These are phyloP conservation scores for Hylodesmum podocarpum DNA, from an alignment of 306 rosid species.

Conservation along the genomic window DNA sequence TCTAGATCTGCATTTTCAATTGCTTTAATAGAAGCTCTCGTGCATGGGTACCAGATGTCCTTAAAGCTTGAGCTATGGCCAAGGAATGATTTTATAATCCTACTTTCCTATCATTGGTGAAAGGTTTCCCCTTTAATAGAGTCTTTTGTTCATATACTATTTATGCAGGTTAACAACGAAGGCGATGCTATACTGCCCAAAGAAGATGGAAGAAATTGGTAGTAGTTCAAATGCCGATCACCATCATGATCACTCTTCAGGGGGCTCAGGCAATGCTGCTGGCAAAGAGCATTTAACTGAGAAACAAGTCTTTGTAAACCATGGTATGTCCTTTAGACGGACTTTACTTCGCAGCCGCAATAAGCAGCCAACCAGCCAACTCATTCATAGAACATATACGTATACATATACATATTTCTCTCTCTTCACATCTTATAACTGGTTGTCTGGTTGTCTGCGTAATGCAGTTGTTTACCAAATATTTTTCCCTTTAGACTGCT, in stretches of 20 bases:
- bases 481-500: not conserved
- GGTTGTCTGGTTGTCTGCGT: too few species aligned
- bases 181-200: not conserved
- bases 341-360: too few species aligned
- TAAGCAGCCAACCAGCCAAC: too few species aligned
- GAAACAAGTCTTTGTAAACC: not conserved
- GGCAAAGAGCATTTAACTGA: not conserved
- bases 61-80: not conserved
- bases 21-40: conserved; percentile 9
- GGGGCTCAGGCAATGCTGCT: not conserved
- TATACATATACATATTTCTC: too few species aligned
- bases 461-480: too few species aligned
- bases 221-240: not conserved
- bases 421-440: too few species aligned
- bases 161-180: not conserved
- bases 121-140: not conserved
- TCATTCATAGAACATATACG: too few species aligned
- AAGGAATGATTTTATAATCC: not conserved
- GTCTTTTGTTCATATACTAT: conserved; percentile 13
- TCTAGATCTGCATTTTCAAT: not conserved
- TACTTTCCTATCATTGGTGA: conserved; percentile 2
- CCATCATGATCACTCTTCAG: not conserved
- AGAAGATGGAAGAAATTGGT: not conserved
- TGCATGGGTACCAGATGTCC: not conserved
- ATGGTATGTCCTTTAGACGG: not conserved